Base-by-base conservation (phyloP, 1,284 basidiomycete genomes). In the Exobasidium rhododendri region DNA sequence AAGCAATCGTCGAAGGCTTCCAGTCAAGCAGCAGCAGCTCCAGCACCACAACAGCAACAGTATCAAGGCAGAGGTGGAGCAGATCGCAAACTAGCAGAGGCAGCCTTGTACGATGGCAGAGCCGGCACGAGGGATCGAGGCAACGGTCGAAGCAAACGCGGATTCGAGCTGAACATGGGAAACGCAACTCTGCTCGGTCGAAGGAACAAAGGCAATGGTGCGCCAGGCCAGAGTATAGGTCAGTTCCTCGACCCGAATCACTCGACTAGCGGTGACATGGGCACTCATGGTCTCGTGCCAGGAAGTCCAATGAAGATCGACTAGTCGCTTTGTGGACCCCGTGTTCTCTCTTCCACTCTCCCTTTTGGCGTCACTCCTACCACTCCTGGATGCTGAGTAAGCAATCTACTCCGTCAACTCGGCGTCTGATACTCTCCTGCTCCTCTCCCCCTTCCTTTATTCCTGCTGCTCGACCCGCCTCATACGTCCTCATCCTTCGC, bases 71-170 rank as follows among this genome's bases (percentile, higher is more conserved):
- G 72, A 4, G 74, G 74, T 14, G 74, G 74, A 1, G 74, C 74
- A 11, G 74, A 75, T 49, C 65, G 71, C 11, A 68, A 69, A 26
- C 58, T 74, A 10, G 62, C 82, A 56, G 81, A 83, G 71, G 81
- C 81, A 14, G 70, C 68, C 24, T 56, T 75, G 55, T 75, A 75
- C 64, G 74, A 75, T 1, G 74, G 74, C 20, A 64, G 74, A 13
- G 74, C 74, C 17, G 74, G 74, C 13, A 71, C 66, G 7, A 56
- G 72, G 10, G 74, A 75, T 50, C 70, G 74, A 7, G 73, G 73
- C 17, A 59, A 56, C 46, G 61, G 62, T 0, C 60, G 66, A 30
- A 61, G 60, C 31, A 71, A 68, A 59, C 67, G 70, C n/a, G 69
- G 65, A 32, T 79, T 79, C 47, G 70, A 72, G 45, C 69, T 79